A percentile compares a stretch with the other conserved stretches of the same genome.
These are phyloP conservation scores for Spathaspora sp. DNA, from an alignment of 805 yeast genomes.

Conservation along the genomic window DNA sequence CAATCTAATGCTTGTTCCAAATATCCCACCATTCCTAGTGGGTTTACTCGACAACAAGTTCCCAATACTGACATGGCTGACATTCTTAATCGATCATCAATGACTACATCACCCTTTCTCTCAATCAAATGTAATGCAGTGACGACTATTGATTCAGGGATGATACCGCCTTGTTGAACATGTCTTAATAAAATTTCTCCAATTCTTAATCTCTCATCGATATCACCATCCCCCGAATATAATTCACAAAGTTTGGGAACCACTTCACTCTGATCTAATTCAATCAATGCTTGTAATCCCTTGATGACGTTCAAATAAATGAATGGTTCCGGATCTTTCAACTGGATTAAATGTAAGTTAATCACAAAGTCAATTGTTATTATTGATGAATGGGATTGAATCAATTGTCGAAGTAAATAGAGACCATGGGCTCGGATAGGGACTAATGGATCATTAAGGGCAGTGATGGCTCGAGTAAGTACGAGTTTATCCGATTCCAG, in stretches of 20 bases:
- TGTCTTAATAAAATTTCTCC: slow-evolving; percentile 78
- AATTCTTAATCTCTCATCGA: slow-evolving; percentile 71
- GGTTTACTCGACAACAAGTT: slow-evolving; percentile 54
- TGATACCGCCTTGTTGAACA: slow-evolving; percentile 47
- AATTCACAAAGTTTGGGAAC: slow-evolving; percentile 30
- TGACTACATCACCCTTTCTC: slow-evolving; percentile 18
- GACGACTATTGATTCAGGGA: slow-evolving; percentile 41
- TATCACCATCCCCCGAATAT: slow-evolving; percentile 30
- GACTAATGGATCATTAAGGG: slow-evolving; percentile 71
- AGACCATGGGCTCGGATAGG: slow-evolving; percentile 90
- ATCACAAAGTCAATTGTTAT: slow-evolving; percentile 53
- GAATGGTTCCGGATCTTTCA: slow-evolving; percentile 81
- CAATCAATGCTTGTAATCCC: slow-evolving; percentile 64
- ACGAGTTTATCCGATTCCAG: slow-evolving; percentile 27
- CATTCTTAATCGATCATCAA: slow-evolving; percentile 67
- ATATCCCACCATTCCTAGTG: slow-evolving; percentile 46
- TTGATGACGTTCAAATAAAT: slow-evolving; percentile 82
- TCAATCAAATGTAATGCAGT: slow-evolving; percentile 40
- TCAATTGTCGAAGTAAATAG: slow-evolving; percentile 54
- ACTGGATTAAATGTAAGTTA: slow-evolving; percentile 56
- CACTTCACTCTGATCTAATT: slow-evolving; percentile 36
- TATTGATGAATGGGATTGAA: slow-evolving; percentile 46
- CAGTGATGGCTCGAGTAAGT: slow-evolving; percentile 58
- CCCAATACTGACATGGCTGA: slow-evolving; percentile 89
- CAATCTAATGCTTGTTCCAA: slow-evolving; percentile 67